Evolutionary conservation across 768 basidiomycete species (phyloP).

Genomic region (Trametes cinnabarina): DNA sequence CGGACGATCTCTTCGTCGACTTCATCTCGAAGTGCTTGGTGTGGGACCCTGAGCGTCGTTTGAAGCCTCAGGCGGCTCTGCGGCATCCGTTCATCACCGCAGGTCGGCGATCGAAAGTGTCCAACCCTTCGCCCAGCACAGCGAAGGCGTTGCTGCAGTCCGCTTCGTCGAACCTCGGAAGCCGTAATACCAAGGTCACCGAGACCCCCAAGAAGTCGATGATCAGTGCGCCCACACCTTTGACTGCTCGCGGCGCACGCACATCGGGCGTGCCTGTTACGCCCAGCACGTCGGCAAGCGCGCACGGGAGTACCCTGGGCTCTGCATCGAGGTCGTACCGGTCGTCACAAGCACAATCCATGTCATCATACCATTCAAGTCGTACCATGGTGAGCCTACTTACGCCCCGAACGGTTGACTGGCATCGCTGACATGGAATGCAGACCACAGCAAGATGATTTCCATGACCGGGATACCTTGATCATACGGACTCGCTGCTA

Average conservation of each 20-base stretch:
- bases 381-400: slow-evolving; percentile 63
- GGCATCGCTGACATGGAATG: background rate
- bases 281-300: slow-evolving; percentile 46
- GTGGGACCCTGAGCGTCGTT: slow-evolving; percentile 95
- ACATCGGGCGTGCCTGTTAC: slow-evolving; percentile 55
- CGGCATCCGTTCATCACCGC: slow-evolving; percentile 86
- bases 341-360: slow-evolving; percentile 63
- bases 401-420: too few species aligned
- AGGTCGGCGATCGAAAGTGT: slow-evolving; percentile 53
- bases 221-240: slow-evolving; percentile 85
- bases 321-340: slow-evolving; percentile 66
- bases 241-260: slow-evolving; percentile 73
- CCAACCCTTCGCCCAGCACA: slow-evolving; percentile 42
- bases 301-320: slow-evolving; percentile 52
- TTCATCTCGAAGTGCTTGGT: slow-evolving; percentile 96
- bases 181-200: slow-evolving; percentile 52
- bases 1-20: slow-evolving; percentile 91
- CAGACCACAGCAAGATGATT: slow-evolving; percentile 26
- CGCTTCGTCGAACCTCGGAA: slow-evolving; percentile 49
- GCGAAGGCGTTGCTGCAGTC: slow-evolving; percentile 59
- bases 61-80: slow-evolving; percentile 91
- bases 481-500: slow-evolving; percentile 15
- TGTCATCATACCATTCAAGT: slow-evolving; percentile 74
- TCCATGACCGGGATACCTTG: slow-evolving; percentile 14
- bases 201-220: slow-evolving; percentile 87